Base-by-base conservation (phyloP, 1,284 basidiomycete species). In the Pterula multifida region DNA sequence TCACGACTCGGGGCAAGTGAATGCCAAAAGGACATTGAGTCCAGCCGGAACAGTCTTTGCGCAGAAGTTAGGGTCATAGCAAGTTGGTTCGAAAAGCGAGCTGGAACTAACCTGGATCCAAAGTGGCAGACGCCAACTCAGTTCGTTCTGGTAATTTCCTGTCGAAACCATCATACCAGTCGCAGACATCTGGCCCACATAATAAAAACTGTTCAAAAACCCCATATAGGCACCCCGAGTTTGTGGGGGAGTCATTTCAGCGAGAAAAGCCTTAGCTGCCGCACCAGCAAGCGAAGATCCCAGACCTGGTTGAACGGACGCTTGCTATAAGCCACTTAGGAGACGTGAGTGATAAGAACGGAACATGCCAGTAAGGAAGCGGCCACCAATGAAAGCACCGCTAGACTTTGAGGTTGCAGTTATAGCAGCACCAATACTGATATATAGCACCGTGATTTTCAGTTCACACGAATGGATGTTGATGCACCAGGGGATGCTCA, bases 141-240 rank as follows among this genome's bases (percentile, higher is more conserved):
- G 62, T 21, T 72, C 63, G 55, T 54, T 69, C 11, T 55, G 36
- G 54, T 62, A 70, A 46, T 63, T 66, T 17, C 73, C 75, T 12
- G 74, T 74, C 0, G 74, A 64, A 12, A 79, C 72, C 59, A 76
- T 72, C 62, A 78, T 71, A 12, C 76, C 76, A 12, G 64, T 63
- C 1, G 68, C 68, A 28, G 68, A 61, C 56, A 78, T 73, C 58
- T 78, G 75, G 2, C 76, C 76, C 42, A 77, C 66, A 56, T 77
- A 76, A 59, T 68, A 77, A 60, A 72, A 73, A 21, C 70, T 73
- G 53, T 72, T 74, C 36, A 73, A 59, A 51, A 76, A 68, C 3
- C 76, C 76, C 50, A 78, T 64, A 56, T 70, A 77, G 15, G 70
- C 66, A 15, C 76, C 76, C 23, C 76, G 68, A 39, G 66, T 67